These are phyloP conservation scores for Amanita thiersii DNA, from an alignment of 768 basidiomycete genomes.

Conservation along the genomic window DNA sequence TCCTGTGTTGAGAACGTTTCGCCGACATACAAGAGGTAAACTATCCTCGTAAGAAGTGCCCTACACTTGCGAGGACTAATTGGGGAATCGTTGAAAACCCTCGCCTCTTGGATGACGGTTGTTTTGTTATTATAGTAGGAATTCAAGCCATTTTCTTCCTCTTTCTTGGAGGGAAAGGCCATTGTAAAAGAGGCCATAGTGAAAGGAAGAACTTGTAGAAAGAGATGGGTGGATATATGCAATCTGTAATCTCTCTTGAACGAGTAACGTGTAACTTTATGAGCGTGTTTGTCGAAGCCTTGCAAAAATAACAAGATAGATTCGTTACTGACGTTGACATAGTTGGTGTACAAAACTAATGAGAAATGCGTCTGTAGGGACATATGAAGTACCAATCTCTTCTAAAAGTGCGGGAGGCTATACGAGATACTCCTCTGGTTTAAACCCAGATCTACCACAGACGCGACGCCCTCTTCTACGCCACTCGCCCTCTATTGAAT, in stretches of 20 bases:
- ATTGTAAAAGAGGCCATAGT: constrained; percentile 50
- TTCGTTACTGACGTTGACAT: no score
- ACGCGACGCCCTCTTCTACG: constrained; percentile 69
- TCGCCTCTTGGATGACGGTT: constrained; percentile 95
- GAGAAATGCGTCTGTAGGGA: constrained; percentile 7
- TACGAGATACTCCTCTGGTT: neutral
- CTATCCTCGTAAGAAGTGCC: constrained; percentile 91
- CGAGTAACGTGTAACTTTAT: constrained; percentile 1
- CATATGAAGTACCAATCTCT: constrained; percentile 5
- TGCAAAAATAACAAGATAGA: no score
- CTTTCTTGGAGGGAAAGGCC: constrained; percentile 88
- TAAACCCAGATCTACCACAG: constrained; percentile 17
- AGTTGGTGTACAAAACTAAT: constrained; percentile 2
- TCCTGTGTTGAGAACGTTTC: constrained; percentile 94
- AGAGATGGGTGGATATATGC: constrained; percentile 7
- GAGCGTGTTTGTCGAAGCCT: neutral
- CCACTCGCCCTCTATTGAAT: constrained; percentile 46
- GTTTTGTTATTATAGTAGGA: constrained; percentile 96
- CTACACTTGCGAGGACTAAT: constrained; percentile 97
- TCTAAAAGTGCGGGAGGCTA: constrained; percentile 7
- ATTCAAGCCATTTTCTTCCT: constrained; percentile 91
- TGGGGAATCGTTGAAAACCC: constrained; percentile 98
- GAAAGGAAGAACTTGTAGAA: constrained; percentile 14
- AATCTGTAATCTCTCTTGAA: neutral
- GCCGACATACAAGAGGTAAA: constrained; percentile 93